Base-by-base conservation (phyloP, 2,329 filamentous ascomycete species). In the Sarocladium strictum region DNA sequence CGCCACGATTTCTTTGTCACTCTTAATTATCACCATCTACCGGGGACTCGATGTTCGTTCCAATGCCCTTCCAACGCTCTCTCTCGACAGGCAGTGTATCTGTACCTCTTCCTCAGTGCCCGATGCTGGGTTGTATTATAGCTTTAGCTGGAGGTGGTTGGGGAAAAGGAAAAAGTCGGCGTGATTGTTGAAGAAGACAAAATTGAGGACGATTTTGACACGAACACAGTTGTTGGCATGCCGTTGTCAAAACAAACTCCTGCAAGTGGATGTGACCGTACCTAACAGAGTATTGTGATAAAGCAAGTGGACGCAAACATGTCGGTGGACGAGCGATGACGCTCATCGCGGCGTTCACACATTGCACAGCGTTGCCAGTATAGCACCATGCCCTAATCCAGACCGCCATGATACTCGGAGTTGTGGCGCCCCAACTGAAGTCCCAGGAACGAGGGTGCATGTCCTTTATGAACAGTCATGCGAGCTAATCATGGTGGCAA, bases 101-200 rank as follows among this genome's bases (percentile, higher is more conserved):
- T 69, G 64, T 69, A 67, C 62, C 59, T 58, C 58, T 41, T 45
- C 55, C 54, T 49, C 57, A 57, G 64, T 65, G 64, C 61, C 58
- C 63, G 62, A 61, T 63, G 64, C 65, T 67, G 65, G 67, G 67
- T 65, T 69, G 66, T 68, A 68, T 61, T 63, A 62, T 69, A 70
- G 65, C 63, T 67, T 67, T 58, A 61, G 63, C 62, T 59, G 58
- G 62, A 63, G 23, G 41, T 10, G 58, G 62, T 64, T 59, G 59
- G 60, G 64, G 43, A 23, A 60, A 57, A 61, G 63, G 63, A 64
- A 65, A 65, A 68, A 63, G 53, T 64, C 54, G 64, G 64, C 64
- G 66, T 65, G 64, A 65, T 64, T 59, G 63, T 63, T 63, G 61
- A 64, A 63, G 56, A 51, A 33, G 47, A 47, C 29, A 35, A 51